Evolutionary conservation across 2,329 filamentous ascomycete genomes (phyloP), one percentile per base, ranked within the genome.

Genomic region (Penicillium sp.): DNA sequence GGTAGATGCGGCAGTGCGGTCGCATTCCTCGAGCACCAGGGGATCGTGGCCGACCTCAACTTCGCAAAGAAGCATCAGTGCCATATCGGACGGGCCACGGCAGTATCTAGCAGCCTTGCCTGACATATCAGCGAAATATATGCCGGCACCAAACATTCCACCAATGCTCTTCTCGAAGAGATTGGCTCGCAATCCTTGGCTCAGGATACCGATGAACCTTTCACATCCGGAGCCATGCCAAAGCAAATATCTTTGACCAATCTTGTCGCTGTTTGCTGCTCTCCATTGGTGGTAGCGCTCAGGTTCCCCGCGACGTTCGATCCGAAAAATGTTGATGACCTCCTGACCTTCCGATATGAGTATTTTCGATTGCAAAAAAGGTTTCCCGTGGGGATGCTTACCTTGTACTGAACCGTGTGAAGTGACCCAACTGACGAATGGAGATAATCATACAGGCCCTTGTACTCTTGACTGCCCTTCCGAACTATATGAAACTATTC

Each of bases 61-160:
- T 37, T 68, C 67, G 37, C 67, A 69, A 6, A 69, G 55, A 19
- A 68, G 53, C 40, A 68, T 60, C 26, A 64, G 49, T 12, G 26
- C 55, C 47, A 42, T n/a, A 10, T 19, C n/a, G 2, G 4, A 7
- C n/a, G 37, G 15, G 5, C 40, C 38, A n/a, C 10, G 15, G n/a
- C 59, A 65, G 28, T 62, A 68, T 10, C 35, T 19, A 4, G 56
- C 44, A 2, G 66, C 67, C 17, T 64, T 65, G 12, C 57, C 56
- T 0, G 65, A 58, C 12, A 64, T 58, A 33, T 67, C 65, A 17
- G 66, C 61, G 19, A 67, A 63, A 22, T 51, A 68, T 9, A 68
- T 56, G 1, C 63, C 65, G 10, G 26, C 17, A 22, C 55, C 15
- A 24, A 63, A 65, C 53, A 57, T 58, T 10, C 60, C 60, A 22